These are phyloP conservation scores for Umbelopsis isabellina DNA, from an alignment of 192 early-diverging fungal genomes.

Conservation along the genomic window DNA sequence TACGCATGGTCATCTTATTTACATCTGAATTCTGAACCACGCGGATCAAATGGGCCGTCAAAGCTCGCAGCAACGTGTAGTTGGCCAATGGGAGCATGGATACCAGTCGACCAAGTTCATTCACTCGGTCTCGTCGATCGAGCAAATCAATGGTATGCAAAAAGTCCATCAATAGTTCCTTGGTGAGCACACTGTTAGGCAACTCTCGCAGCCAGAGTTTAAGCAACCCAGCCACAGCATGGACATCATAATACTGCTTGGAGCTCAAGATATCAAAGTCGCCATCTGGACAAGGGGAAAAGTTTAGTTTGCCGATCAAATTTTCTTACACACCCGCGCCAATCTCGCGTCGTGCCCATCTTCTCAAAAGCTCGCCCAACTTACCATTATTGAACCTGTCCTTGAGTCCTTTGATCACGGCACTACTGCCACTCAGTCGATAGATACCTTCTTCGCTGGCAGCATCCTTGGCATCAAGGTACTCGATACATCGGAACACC, in stretches of 20 bases:
- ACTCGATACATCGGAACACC: constrained; percentile 95
- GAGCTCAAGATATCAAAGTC: constrained; percentile 70
- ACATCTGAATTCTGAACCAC: constrained; percentile 81
- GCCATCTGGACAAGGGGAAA: constrained; percentile 55
- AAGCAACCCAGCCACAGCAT: constrained; percentile 89
- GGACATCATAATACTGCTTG: constrained; percentile 85
- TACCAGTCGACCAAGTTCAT: constrained; percentile 81
- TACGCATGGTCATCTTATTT: constrained; percentile 95
- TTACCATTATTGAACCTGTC: constrained; percentile 73
- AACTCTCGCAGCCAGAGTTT: constrained; percentile 93
- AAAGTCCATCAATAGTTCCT: constrained; percentile 87
- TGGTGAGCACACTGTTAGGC: constrained; percentile 83
- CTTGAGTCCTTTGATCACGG: constrained; percentile 75
- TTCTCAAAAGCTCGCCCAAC: too few species aligned
- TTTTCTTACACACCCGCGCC: background rate
- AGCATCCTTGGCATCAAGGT: constrained; percentile 88
- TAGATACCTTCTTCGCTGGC: constrained; percentile 94
- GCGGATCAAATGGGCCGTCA: constrained; percentile 89
- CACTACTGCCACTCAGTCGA: constrained; percentile 81
- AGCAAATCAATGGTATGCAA: constrained; percentile 79
- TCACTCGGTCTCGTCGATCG: constrained; percentile 79
- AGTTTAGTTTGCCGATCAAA: constrained; percentile 34
- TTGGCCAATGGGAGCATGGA: constrained; percentile 81
- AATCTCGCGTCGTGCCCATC: too few species aligned
- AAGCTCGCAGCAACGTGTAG: constrained; percentile 84